Base-by-base conservation (phyloP, 768 basidiomycete genomes). In the Russula compacta region DNA sequence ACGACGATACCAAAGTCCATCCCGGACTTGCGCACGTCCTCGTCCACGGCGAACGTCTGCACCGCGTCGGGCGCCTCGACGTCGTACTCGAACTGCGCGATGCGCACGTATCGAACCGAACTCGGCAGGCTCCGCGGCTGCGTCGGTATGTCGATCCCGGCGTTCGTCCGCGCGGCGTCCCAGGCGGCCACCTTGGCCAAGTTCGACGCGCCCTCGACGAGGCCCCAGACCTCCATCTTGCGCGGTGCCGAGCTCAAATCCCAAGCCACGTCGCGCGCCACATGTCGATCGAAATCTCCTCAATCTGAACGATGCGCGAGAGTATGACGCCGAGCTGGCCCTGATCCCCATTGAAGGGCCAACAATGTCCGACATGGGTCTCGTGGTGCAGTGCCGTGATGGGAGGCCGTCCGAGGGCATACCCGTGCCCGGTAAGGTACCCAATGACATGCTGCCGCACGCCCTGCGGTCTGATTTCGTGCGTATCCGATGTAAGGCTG, bases 301-400 rank as follows among this genome's bases (percentile, higher is more conserved):
- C 74, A 44, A 86, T 76, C 47, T 78, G 76, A 8, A 81, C 77
- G n/a, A 77, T 77, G 6, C 81, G 79, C 2, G 85, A 84, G 33
- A 99, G 83, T 39, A 78, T 77, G 35, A 99, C 85, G 5, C 92
- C 95, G 10, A 98, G 74, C 68, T 90, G 89, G 4, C 95, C 95
- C 51, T 80, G 71, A 17, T 77, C 68, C 0, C 95, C 95, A 6
- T 75, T 75, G 75, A 98, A 92, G 1, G 95, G 91, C 94, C 95
- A 99, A 73, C 95, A 99, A 58, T 86, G 81, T 3, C 97, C 95
- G 38, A 83, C 84, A 58, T 87, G 81, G 32, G 78, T 76, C 63
- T 97, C 92, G 60, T 90, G 86, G 68, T 95, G 88, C n/a, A 99
- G 77, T 3, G 91, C 92, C 0, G 83, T 87, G 52, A 92, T 83